These are phyloP conservation scores for Lasiodiplodia sp. DNA, from an alignment of 2,329 filamentous ascomycete genomes.

Conservation along the genomic window DNA sequence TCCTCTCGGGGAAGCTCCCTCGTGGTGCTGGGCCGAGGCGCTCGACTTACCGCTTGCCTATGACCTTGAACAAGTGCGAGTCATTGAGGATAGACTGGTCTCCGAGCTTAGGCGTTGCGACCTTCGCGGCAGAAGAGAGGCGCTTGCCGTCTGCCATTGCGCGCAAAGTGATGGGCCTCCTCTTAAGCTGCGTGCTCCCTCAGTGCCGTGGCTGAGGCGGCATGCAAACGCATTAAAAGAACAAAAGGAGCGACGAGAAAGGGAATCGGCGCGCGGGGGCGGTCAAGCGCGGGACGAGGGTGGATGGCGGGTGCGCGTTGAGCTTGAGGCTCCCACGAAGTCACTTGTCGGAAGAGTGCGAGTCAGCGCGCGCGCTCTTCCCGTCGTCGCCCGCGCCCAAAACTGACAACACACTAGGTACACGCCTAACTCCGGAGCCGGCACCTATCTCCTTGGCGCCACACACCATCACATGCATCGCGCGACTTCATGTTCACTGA, in stretches of 20 bases:
- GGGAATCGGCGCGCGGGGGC: conserved; percentile 32
- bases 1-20: neutral
- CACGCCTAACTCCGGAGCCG: conserved; percentile 14
- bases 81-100: conserved; percentile 32
- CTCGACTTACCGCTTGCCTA: conserved; percentile 65
- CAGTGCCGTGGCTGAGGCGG: conserved; percentile 31
- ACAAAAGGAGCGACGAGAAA: conserved; percentile 52
- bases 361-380: conserved; percentile 25
- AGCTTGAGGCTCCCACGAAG: conserved; percentile 30
- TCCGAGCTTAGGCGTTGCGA: conserved; percentile 58
- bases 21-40: conserved; percentile 6
- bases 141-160: conserved; percentile 67
- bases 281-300: conserved; percentile 34
- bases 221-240: conserved; percentile 46
- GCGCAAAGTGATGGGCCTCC: conserved; percentile 29
- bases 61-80: conserved; percentile 61
- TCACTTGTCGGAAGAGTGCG: conserved; percentile 29
- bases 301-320: conserved; percentile 32
- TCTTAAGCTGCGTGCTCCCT: conserved; percentile 31
- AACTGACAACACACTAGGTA: conserved; percentile 17
- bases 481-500: conserved; percentile 1
- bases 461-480: conserved; percentile 7
- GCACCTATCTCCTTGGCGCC: conserved; percentile 21
- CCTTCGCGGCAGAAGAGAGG: conserved; percentile 61
- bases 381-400: neutral